Conservation (phyloP, 2,329 filamentous ascomycete species). For the Cladosporium sp. region DNA sequence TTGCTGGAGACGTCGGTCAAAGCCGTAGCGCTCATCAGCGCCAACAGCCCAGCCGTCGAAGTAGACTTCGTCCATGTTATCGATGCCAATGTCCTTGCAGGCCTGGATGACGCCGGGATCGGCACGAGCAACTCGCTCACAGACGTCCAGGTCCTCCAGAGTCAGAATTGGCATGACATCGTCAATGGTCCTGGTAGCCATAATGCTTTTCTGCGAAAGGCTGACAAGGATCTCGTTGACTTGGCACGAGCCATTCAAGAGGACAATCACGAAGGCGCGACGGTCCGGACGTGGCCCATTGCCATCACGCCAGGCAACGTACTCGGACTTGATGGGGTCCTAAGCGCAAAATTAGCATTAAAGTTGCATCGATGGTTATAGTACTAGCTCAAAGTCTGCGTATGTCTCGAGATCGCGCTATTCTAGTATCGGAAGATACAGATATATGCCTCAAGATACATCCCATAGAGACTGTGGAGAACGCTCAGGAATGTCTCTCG, state of each 20-base stretch:
- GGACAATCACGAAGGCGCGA: constrained; percentile 45
- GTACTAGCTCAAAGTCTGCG: no score
- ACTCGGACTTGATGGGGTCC: constrained; percentile 30
- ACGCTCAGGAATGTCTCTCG: no score
- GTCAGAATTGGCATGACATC: constrained; percentile 46
- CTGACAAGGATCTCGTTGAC: constrained; percentile 14
- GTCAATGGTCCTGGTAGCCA: constrained; percentile 21
- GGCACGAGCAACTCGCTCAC: constrained; percentile 31
- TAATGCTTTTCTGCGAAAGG: not conserved
- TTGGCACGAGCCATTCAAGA: constrained; percentile 36
- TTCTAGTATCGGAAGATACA: no score
- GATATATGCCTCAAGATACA: no score
- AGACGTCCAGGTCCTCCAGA: constrained; percentile 33
- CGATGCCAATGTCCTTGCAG: constrained; percentile 34
- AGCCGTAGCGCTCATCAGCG: constrained; percentile 34
- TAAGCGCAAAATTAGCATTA: not conserved
- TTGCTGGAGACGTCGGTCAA: constrained; percentile 32
- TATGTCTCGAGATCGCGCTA: no score
- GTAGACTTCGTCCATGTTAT: constrained; percentile 34
- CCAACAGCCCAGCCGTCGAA: constrained; percentile 37
- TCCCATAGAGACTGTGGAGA: no score
- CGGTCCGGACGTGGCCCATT: constrained; percentile 30
- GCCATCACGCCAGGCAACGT: constrained; percentile 31
- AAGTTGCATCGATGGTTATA: no score
- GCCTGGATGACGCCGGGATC: constrained; percentile 32